Conservation (phyloP, 2,329 filamentous ascomycete genomes). For the Neurospora sp. region DNA sequence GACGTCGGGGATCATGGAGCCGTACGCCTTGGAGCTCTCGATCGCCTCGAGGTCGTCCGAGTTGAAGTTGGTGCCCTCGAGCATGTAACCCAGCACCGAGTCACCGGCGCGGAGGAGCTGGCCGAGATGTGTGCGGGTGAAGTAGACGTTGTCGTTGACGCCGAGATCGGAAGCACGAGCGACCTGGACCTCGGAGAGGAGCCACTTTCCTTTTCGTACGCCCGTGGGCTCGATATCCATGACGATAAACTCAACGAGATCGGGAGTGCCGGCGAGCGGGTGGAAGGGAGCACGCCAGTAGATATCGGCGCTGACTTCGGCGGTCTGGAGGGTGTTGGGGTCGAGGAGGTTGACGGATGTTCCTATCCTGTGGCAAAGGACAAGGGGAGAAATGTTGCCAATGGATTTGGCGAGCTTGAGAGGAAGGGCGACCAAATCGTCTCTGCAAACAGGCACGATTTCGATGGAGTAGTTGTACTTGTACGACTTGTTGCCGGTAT, state of each 20-base stretch:
- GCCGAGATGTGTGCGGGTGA: conserved; percentile 83
- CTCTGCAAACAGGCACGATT: conserved; percentile 90
- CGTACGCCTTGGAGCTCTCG: conserved; percentile 67
- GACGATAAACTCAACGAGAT: conserved; percentile 85
- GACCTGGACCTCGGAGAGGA: conserved; percentile 79
- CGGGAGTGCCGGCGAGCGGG: conserved; percentile 71
- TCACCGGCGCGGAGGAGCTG: conserved; percentile 79
- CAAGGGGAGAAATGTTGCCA: conserved; percentile 79
- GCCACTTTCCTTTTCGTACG: conserved; percentile 67
- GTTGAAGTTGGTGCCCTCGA: conserved; percentile 88
- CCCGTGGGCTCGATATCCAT: conserved; percentile 85
- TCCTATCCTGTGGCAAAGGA: conserved; percentile 79
- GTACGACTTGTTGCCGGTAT: conserved; percentile 84
- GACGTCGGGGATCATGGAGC: conserved; percentile 77
- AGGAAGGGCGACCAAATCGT: conserved; percentile 89
- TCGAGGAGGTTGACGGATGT: conserved; percentile 86
- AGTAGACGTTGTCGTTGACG: conserved; percentile 77
- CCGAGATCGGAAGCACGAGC: conserved; percentile 81
- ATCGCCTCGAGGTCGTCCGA: conserved; percentile 75
- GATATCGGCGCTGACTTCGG: conserved; percentile 69
- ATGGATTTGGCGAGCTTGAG: conserved; percentile 78
- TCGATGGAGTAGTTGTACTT: conserved; percentile 91
- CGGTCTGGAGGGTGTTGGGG: conserved; percentile 80
- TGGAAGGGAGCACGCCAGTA: conserved; percentile 90
- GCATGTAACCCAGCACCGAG: conserved; percentile 87